Evolutionary conservation across 2,329 filamentous ascomycete genomes (phyloP).

Genomic region (Pleurostoma richardsiae): DNA sequence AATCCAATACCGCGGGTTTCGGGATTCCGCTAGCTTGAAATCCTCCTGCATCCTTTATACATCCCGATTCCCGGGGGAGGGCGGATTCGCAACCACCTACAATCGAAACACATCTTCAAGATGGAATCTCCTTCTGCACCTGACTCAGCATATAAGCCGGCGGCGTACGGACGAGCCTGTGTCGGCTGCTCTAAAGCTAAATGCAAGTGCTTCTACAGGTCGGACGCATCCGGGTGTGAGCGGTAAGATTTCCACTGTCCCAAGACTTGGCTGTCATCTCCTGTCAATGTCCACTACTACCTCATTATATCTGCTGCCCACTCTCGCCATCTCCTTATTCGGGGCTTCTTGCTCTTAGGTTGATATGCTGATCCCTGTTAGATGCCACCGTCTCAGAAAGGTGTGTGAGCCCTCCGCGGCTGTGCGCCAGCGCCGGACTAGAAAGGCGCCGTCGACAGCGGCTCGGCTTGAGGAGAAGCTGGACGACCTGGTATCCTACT

Average conservation of each 20-base stretch:
- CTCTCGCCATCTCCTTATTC: background rate
- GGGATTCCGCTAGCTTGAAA: too few species aligned
- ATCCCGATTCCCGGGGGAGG: too few species aligned
- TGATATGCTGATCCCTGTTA: background rate
- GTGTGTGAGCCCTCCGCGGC: constrained; percentile 10
- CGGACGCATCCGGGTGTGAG: constrained; percentile 12
- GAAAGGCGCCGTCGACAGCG: background rate
- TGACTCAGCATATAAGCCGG: constrained; percentile 2
- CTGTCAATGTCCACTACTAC: background rate
- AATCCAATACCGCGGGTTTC: too few species aligned
- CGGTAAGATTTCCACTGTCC: constrained; percentile 6
- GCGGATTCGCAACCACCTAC: too few species aligned
- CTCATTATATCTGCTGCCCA: background rate
- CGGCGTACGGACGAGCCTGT: constrained; percentile 16
- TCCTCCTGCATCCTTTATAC: too few species aligned
- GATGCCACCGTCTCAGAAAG: constrained; percentile 16
- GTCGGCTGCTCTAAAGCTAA: constrained; percentile 15
- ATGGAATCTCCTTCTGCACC: too few species aligned
- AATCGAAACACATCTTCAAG: too few species aligned
- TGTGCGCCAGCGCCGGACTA: constrained; percentile 12
- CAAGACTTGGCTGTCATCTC: background rate
- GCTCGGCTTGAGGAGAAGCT: background rate
- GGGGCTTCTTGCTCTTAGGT: background rate
- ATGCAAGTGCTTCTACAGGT: constrained; percentile 17
- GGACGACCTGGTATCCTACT: constrained; percentile 1